Evolutionary conservation across 805 yeast species (phyloP), one percentile per base, ranked within the genome.

Genomic region (Candida maesae): DNA sequence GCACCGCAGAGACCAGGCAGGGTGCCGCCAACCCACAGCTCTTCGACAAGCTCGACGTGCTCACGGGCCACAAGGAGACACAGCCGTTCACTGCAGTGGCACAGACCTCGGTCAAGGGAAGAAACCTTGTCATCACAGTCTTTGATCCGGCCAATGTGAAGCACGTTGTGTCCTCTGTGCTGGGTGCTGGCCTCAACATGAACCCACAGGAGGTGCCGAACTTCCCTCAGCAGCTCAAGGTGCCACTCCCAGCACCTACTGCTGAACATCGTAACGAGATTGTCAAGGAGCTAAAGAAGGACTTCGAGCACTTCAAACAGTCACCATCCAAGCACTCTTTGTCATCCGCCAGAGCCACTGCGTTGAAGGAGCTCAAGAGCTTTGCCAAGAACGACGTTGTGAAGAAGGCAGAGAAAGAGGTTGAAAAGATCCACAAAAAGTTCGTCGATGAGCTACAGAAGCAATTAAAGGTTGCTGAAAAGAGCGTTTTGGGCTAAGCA

Each of bases 71-170:
- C 32, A 68, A 73, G 12, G 67, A 71, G 37, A 60, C 66, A 7
- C 58, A 56, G 2, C 71, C 71, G 3, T 83, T 82, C 57, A 73
- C 78, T 3, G 69, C 79, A 23, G 63, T 87, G 21, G 95, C 95
- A 1, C 81, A 81, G 46, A 81, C 91, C 3, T 66, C 83, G 0
- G 51, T 78, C 38, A 82, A 82, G 50, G 93, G 91, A 6, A 68
- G 72, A 20, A 73, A 85, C 52, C 71, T 78, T 50, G 68, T 87
- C 38, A 76, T 91, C n/a, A 88, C 96, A 0, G 90, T 89, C 2
- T 91, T 83, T 61, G 96, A 91, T 55, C 95, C 95, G 6, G 72
- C 71, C 38, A 74, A 85, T 50, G 72, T 78, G 29, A 83, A 86
- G 52, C 71, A 75, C 45, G 75, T 91, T 21, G 73, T 84, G 21